Evolutionary conservation across 352 stramenopile species (phyloP).

Genomic region (Phytophthora hibernalis): DNA sequence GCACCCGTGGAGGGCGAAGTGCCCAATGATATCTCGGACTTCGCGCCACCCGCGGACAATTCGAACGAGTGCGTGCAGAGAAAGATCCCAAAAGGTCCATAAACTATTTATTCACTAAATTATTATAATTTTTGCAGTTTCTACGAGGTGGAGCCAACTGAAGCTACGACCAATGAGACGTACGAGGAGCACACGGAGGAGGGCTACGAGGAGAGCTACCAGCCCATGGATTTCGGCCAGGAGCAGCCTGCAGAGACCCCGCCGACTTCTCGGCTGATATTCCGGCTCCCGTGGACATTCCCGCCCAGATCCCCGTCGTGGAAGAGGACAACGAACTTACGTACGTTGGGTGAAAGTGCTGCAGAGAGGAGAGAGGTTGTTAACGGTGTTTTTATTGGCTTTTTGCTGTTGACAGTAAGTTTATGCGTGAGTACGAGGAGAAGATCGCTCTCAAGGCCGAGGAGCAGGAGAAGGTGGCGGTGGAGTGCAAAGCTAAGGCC

Average conservation of each 20-base stretch:
- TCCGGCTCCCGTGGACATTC: conserved; percentile 32
- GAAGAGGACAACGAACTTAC: conserved; percentile 81
- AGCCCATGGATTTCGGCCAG: conserved; percentile 34
- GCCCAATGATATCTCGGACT: conserved; percentile 58
- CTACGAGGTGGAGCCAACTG: conserved; percentile 65
- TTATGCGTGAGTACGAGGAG: conserved; percentile 76
- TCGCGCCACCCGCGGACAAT: conserved; percentile 60
- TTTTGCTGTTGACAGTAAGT: conserved; percentile 49
- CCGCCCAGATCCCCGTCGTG: conserved; percentile 50
- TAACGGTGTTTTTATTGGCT: conserved; percentile 9
- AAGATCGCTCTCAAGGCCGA: conserved; percentile 70
- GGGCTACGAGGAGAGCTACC: conserved; percentile 33
- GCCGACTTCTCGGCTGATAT: conserved; percentile 25
- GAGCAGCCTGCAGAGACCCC: conserved; percentile 27
- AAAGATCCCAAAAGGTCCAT: neutral
- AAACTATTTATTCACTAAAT: conserved; percentile 5
- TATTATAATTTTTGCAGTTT: conserved; percentile 49
- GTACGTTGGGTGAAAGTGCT: conserved; percentile 36
- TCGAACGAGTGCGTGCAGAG: conserved; percentile 55
- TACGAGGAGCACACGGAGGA: conserved; percentile 20
- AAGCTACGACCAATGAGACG: conserved; percentile 22
- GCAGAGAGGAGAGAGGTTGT: neutral
- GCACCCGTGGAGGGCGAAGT: conserved; percentile 36
- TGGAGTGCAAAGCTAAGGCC: conserved; percentile 77
- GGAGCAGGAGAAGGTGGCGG: conserved; percentile 78